Conservation (phyloP, 345 rosid genomes). For the Melaleuca quinquenervia region DNA sequence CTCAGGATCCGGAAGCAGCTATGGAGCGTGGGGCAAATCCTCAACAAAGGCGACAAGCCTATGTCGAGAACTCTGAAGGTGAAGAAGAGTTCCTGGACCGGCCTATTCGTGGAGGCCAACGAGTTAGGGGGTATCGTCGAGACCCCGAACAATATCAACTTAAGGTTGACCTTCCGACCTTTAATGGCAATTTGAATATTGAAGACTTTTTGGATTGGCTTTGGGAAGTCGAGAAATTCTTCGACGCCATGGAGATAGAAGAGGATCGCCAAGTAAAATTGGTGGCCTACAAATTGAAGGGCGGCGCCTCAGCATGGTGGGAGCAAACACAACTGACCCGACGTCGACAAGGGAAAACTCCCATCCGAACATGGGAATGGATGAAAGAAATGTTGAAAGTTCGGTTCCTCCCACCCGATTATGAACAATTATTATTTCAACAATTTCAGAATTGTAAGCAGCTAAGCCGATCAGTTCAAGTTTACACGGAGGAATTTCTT, state of each 20-base stretch:
- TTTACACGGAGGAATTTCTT: not conserved
- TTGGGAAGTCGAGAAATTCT: not conserved
- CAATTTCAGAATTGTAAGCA: not conserved
- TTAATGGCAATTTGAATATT: not conserved
- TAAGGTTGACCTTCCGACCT: not conserved
- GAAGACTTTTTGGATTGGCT: constrained; percentile 4
- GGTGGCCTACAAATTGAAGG: not conserved
- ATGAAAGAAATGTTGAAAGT: not conserved
- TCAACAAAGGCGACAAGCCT: too few species aligned
- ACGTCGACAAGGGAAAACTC: not conserved
- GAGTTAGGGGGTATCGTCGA: not conserved
- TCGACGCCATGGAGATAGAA: not conserved
- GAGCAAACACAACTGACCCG: not conserved
- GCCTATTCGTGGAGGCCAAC: not conserved
- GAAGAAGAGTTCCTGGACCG: not conserved
- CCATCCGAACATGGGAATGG: not conserved
- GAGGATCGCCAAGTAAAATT: not conserved
- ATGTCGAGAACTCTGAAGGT: not conserved
- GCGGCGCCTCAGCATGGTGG: constrained; percentile 4
- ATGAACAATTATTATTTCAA: not conserved
- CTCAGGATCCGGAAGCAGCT: too few species aligned
- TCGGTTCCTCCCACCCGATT: not conserved
- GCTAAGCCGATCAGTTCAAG: not conserved
- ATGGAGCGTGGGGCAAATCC: too few species aligned
- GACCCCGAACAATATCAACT: not conserved